These are phyloP conservation scores for Alnus rubra DNA, from an alignment of 306 rosid genomes.

Conservation along the genomic window DNA sequence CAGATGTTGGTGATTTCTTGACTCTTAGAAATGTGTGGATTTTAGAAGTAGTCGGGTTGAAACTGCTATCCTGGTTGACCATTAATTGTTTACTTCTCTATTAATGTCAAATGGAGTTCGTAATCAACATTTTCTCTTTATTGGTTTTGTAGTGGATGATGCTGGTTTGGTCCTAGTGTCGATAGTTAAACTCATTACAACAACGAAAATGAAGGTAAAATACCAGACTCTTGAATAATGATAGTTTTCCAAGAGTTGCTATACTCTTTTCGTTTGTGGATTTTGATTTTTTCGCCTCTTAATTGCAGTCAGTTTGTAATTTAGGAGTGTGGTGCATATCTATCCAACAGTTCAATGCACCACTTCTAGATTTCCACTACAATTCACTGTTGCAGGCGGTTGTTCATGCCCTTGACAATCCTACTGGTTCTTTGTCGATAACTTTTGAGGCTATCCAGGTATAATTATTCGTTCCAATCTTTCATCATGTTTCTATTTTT, in stretches of 20 bases:
- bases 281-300: slow-evolving; percentile 20
- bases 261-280: neutral
- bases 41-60: neutral
- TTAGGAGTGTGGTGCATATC: slow-evolving; percentile 89
- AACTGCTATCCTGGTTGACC: neutral
- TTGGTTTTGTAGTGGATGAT: slow-evolving; percentile 53
- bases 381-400: slow-evolving; percentile 55
- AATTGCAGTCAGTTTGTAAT: slow-evolving; percentile 72
- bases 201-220: slow-evolving; percentile 64
- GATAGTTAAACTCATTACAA: slow-evolving; percentile 56
- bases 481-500: neutral
- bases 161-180: slow-evolving; percentile 51
- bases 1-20: neutral
- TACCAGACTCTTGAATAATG: neutral
- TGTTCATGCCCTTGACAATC: slow-evolving; percentile 79
- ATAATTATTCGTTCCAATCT: neutral
- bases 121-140: slow-evolving; percentile 3
- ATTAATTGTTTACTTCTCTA: neutral
- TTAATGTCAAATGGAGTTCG: neutral
- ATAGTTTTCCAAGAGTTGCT: neutral
- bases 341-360: slow-evolving; percentile 58
- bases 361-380: slow-evolving; percentile 47
- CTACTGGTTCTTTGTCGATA: slow-evolving; percentile 82
- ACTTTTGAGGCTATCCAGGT: slow-evolving; percentile 93
- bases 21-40: neutral